phyloP scores from a whole-genome alignment of 139 green algal species.

The Tetradesmus lagerheimii region DNA sequence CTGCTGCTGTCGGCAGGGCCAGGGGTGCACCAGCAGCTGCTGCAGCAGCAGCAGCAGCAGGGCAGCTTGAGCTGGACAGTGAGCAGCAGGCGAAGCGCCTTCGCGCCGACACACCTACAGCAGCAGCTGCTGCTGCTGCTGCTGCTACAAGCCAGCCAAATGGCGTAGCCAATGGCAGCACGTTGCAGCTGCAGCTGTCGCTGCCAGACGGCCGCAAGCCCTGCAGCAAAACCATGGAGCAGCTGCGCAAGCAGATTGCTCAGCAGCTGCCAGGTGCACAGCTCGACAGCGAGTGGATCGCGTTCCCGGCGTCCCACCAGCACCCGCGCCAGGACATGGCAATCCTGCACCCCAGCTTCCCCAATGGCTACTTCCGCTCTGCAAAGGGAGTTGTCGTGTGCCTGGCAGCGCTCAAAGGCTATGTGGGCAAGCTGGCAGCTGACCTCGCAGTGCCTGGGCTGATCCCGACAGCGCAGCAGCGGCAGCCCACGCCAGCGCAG shows the following conservation, averaged over 20 bases:
- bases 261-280: not conserved
- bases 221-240: not conserved
- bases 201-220: not conserved
- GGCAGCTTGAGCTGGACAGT: not conserved
- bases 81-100: not conserved
- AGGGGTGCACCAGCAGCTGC: not conserved
- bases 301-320: not conserved
- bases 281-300: conserved; percentile 13
- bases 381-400: not conserved
- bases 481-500: not conserved
- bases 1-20: not conserved
- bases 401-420: not conserved
- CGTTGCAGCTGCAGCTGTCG: not conserved
- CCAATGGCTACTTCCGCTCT: conserved; percentile 10
- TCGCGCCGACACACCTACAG: not conserved
- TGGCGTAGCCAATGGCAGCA: not conserved
- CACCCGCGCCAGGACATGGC: not conserved
- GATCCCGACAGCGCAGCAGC: not conserved
- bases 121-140: not conserved
- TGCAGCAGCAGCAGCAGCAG: not conserved
- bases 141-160: not conserved
- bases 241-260: not conserved
- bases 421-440: not conserved
- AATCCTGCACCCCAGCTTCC: conserved; percentile 28
- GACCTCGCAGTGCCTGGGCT: not conserved